Conservation (phyloP, 2,329 filamentous ascomycete genomes). For the Pseudogymnoascus sp. region DNA sequence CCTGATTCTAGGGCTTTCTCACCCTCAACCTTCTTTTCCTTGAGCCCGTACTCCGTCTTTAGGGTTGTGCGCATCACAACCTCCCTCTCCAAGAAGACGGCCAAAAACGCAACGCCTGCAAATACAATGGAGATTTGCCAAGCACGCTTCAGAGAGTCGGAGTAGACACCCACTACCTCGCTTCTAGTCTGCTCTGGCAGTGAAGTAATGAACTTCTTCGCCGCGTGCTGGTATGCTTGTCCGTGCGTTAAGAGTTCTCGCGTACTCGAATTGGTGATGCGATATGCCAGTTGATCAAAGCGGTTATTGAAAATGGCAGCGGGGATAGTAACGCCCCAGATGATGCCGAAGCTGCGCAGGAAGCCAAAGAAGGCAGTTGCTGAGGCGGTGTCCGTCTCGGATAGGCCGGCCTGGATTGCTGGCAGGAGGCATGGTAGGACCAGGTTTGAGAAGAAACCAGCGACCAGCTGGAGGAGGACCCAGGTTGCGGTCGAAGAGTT, state of each 20-base stretch:
- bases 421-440: conserved; percentile 36
- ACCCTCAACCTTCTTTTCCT: neutral
- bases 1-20: neutral
- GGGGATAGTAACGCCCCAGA: conserved; percentile 40
- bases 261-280: neutral
- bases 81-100: conserved; percentile 15
- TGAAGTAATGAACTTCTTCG: neutral
- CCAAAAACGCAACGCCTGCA: conserved; percentile 9
- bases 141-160: conserved; percentile 19
- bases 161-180: conserved; percentile 31
- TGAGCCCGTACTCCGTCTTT: conserved; percentile 17
- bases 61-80: conserved; percentile 13
- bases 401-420: conserved; percentile 35
- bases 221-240: neutral
- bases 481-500: conserved; percentile 33
- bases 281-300: neutral
- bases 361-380: conserved; percentile 29
- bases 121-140: conserved; percentile 15
- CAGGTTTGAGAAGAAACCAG: conserved; percentile 36
- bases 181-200: neutral
- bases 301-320: conserved; percentile 35
- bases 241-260: neutral
- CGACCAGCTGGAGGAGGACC: conserved; percentile 38
- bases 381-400: conserved; percentile 30
- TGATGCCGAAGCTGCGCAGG: conserved; percentile 40